Evolutionary conservation across 1,284 basidiomycete genomes (phyloP).

Genomic region (Stygiomarasmius scandens): DNA sequence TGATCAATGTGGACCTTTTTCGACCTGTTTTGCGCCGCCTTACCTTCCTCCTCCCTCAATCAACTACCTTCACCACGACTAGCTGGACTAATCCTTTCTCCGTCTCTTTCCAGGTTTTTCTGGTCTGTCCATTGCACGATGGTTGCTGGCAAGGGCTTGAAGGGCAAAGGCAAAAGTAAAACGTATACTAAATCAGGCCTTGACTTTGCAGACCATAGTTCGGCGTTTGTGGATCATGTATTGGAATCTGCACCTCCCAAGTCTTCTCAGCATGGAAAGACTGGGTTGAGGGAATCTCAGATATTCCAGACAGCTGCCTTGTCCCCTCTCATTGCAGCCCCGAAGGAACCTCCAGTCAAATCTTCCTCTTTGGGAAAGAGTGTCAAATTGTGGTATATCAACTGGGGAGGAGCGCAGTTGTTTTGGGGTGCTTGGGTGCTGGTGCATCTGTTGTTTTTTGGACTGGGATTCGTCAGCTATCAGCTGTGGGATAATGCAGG

Average conservation of each 20-base stretch:
- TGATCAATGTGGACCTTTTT: conserved; percentile 1
- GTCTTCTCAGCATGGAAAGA: too few species aligned
- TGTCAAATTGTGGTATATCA: conserved; percentile 84
- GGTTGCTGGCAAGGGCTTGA: too few species aligned
- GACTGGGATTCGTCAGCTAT: conserved; percentile 79
- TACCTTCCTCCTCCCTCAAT: too few species aligned
- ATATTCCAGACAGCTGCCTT: too few species aligned
- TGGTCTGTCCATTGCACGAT: too few species aligned
- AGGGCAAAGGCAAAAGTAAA: too few species aligned
- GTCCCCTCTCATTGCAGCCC: too few species aligned
- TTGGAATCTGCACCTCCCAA: conserved; percentile 36
- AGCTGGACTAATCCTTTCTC: conserved; percentile 54
- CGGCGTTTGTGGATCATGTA: conserved; percentile 56
- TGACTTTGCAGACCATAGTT: conserved; percentile 71
- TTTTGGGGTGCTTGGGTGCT: conserved; percentile 80
- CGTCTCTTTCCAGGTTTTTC: conserved; percentile 24
- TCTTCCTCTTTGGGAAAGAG: conserved; percentile 43
- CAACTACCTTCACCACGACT: conserved; percentile 27
- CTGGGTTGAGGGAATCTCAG: too few species aligned
- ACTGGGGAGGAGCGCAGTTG: conserved; percentile 77
- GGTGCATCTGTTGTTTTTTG: conserved; percentile 73
- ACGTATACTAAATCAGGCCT: too few species aligned
- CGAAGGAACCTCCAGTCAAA: conserved; percentile 34
- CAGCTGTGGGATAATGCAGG: conserved; percentile 74
- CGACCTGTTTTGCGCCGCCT: too few species aligned